phyloP scores from a whole-genome alignment of 2,329 filamentous ascomycete genomes.

The Colletotrichum simmondsii region DNA sequence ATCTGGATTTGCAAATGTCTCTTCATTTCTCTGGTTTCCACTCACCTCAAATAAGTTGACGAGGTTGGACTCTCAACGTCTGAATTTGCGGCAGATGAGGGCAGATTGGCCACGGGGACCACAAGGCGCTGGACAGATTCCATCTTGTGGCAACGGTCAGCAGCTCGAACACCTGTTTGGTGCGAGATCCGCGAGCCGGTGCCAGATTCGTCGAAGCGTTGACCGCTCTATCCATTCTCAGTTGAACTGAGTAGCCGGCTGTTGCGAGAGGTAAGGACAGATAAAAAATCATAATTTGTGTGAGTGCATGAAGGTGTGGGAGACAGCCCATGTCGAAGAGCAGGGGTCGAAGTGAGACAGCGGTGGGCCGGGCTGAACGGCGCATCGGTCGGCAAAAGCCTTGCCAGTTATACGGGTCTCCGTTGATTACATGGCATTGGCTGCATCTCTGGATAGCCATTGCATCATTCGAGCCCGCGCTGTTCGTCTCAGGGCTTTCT shows the following conservation, averaged over 20 bases:
- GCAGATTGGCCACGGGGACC: neutral
- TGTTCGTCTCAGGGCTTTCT: slow-evolving; percentile 20
- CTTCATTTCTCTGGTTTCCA: neutral
- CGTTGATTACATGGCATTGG: slow-evolving; percentile 33
- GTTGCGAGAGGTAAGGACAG: neutral
- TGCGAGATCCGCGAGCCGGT: neutral
- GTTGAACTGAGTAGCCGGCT: neutral
- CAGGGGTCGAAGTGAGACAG: slow-evolving; percentile 36
- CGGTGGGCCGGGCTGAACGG: slow-evolving; percentile 35
- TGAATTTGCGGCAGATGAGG: neutral
- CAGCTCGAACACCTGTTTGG: neutral
- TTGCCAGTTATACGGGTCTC: slow-evolving; percentile 30
- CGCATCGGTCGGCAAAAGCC: slow-evolving; percentile 37
- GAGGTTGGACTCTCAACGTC: neutral
- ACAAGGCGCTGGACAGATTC: neutral
- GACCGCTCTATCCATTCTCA: neutral
- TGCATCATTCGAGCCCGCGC: slow-evolving; percentile 33
- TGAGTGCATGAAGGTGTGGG: slow-evolving; percentile 37
- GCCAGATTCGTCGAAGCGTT: neutral
- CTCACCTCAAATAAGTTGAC: neutral
- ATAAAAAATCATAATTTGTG: slow-evolving; percentile 28
- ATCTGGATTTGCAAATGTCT: neutral
- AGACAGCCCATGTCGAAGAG: slow-evolving; percentile 36
- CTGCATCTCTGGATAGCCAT: slow-evolving; percentile 17
- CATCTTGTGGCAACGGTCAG: neutral